Conservation (phyloP, 2,329 filamentous ascomycete genomes). For the Monosporascus sp. region DNA sequence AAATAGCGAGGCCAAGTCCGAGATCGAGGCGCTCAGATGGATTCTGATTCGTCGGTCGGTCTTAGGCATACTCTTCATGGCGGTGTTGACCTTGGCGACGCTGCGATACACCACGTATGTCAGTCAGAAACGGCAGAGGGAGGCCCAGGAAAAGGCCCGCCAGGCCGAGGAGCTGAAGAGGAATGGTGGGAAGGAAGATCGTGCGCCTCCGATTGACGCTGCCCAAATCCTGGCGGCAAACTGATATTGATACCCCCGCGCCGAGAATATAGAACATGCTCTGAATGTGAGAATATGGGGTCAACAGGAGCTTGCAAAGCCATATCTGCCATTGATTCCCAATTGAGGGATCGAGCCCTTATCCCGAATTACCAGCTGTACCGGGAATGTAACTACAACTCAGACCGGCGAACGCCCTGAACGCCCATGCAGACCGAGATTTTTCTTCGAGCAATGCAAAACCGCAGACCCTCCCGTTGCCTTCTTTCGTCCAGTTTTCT, state of each 20-base stretch:
- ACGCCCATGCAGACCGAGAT: no score
- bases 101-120: constrained; percentile 57
- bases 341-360: no score
- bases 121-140: constrained; percentile 43
- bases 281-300: constrained; percentile 5
- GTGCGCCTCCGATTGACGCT: constrained; percentile 44
- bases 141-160: constrained; percentile 37
- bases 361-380: no score
- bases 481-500: not conserved
- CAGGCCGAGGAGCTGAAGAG: constrained; percentile 38
- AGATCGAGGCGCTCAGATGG: constrained; percentile 90
- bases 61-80: constrained; percentile 62
- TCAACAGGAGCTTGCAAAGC: no score
- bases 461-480: not conserved
- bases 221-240: constrained; percentile 55
- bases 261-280: constrained; percentile 7
- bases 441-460: no score
- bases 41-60: constrained; percentile 63
- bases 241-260: constrained; percentile 27
- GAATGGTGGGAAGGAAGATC: constrained; percentile 41
- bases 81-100: constrained; percentile 52
- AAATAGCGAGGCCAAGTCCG: constrained; percentile 84
- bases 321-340: no score
- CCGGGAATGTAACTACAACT: no score
- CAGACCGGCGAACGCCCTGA: no score